Percentiles rank a stretch among this genome's conserved stretches.
Evolutionary conservation across 2,329 filamentous ascomycete genomes (phyloP).

Genomic region (Periconia sp.): DNA sequence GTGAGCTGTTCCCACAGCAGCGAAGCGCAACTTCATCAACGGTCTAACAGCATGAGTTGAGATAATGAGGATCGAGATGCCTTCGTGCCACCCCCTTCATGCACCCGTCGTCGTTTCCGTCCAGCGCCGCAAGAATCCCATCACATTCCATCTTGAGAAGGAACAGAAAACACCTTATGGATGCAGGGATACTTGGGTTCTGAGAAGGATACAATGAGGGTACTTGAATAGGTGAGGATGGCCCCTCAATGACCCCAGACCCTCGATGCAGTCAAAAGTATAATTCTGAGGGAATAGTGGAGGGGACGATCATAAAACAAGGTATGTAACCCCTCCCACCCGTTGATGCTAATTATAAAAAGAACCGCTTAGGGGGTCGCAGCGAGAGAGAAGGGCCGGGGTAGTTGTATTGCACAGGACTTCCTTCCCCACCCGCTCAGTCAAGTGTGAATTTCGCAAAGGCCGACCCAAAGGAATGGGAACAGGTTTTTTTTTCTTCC

Average conservation of each 20-base stretch:
- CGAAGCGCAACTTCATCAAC: conserved; percentile 5
- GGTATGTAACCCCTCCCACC: background rate
- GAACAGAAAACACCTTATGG: background rate
- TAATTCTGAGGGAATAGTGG: background rate
- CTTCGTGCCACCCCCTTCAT: conserved; percentile 1
- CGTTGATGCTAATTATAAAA: background rate
- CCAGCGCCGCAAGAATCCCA: conserved; percentile 1
- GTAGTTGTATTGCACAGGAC: conserved; percentile 7
- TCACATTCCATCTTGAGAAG: too few relatives aligned
- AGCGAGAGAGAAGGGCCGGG: conserved; percentile 3
- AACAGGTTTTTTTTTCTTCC: background rate
- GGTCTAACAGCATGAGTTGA: conserved; percentile 3
- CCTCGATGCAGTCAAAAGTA: background rate
- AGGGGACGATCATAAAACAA: background rate
- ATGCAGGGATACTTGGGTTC: conserved; percentile 2
- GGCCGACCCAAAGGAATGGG: conserved; percentile 5
- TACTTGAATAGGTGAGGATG: conserved; percentile 6
- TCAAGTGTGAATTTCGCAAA: conserved; percentile 8
- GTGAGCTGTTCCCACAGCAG: background rate
- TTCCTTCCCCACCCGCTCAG: conserved; percentile 7
- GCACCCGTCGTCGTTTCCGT: background rate
- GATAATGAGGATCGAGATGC: background rate
- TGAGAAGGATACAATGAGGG: conserved; percentile 1
- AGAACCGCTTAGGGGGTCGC: conserved; percentile 2
- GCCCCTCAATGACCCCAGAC: conserved; percentile 2